Percentiles rank a stretch among this genome's conserved stretches.
These are phyloP conservation scores for Grosmannia serpens DNA, from an alignment of 2,329 filamentous ascomycete species.

Conservation along the genomic window DNA sequence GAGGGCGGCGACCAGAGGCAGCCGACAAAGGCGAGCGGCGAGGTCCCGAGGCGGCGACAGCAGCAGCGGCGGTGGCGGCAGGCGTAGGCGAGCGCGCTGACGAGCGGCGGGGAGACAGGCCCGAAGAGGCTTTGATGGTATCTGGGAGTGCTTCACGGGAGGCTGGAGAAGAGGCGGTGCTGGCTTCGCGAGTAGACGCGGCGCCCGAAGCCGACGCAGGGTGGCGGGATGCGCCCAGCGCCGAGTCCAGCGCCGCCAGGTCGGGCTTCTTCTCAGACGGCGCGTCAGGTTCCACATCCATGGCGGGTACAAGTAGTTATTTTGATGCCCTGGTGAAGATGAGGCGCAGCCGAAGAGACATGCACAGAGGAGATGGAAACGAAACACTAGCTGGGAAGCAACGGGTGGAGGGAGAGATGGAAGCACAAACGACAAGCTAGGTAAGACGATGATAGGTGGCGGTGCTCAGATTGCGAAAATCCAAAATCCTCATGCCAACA, in stretches of 20 bases:
- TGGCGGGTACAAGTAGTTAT: neutral
- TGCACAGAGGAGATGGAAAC: neutral
- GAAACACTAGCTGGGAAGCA: neutral
- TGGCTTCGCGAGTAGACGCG: neutral
- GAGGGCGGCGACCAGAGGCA: neutral
- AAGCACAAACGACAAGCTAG: neutral
- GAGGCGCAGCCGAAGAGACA: neutral
- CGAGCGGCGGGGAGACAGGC: neutral
- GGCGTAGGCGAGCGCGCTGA: neutral
- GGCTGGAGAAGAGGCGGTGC: neutral
- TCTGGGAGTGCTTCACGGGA: neutral
- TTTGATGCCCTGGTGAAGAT: neutral
- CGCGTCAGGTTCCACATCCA: slow-evolving; percentile 4
- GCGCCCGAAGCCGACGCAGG: neutral
- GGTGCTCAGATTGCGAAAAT: neutral
- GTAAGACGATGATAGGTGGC: neutral
- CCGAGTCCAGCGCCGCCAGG: neutral
- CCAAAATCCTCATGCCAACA: neutral
- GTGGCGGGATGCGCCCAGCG: neutral
- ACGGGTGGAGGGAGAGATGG: neutral
- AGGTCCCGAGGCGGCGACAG: neutral
- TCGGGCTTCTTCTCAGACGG: neutral
- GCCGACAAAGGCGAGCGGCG: neutral
- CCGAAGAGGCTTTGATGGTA: neutral
- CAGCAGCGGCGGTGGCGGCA: neutral